Base-by-base conservation (phyloP, 2,329 filamentous ascomycete species). In the Dactylellina leptospora region DNA sequence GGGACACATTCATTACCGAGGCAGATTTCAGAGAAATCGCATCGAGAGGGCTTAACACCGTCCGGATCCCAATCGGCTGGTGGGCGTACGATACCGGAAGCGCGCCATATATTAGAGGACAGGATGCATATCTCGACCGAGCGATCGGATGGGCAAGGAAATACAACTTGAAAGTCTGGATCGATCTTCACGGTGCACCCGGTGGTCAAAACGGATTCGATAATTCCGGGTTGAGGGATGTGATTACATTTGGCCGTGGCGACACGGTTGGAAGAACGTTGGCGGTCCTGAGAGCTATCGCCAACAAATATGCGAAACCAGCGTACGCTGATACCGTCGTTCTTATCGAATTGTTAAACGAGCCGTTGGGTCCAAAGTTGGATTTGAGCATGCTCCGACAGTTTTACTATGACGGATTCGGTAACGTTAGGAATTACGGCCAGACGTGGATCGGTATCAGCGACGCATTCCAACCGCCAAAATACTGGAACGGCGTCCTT, bases 11-110 rank as follows among this genome's bases (percentile, higher is more conserved):
- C 80, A 83, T 86, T 74, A 84, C 83, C 1, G 78, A 84, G 70
- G 81, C 79, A 20, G 86, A 87, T 76, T 86, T 88, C 77, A 78
- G 81, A 18, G 80, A 83, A 56, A 87, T 88, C 69, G 83, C 82
- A n/a, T 78, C 76, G 13, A 81, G 82, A 13, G 86, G 86, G 3
- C 78, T 89, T 76, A 89, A 88, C 78, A 84, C 87, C 74, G 85
- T 88, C 36, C 81, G 87, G 48, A 88, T 89, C 60, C 87, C 87
- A 1, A 82, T 89, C 54, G 87, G 87, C 4, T 88, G 88, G 77
- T 89, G 87, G 87, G 86, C 86, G 30, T 79, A 87, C 9, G 36
- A 80, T 82, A 45, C 82, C 83, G 1, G 78, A 83, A 25, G 78
- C 82, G 4, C 84, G 82, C 86, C 86, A 16, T 89, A 86, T 75